Evolutionary conservation across 345 rosid genomes (phyloP).

Genomic region (Chamaenerion angustifolium): DNA sequence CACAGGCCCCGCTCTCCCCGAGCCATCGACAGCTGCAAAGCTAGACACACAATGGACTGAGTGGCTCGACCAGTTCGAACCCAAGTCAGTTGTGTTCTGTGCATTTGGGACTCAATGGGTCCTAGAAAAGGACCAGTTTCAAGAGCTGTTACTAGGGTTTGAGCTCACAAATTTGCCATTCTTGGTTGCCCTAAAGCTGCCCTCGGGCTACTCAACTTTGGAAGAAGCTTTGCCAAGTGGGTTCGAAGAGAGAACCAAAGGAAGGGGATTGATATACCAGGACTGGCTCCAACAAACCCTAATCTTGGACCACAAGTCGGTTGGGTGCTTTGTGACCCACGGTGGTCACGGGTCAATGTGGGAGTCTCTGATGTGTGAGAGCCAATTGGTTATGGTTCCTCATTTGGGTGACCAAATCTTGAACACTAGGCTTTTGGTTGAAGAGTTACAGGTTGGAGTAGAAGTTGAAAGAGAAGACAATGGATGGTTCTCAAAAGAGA

Average conservation of each 20-base stretch:
- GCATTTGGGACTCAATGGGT: constrained; percentile 56
- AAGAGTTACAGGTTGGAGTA: constrained; percentile 44
- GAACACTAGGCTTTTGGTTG: constrained; percentile 36
- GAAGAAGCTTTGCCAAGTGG: constrained; percentile 68
- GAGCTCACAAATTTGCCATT: constrained; percentile 49
- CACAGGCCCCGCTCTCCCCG: constrained; percentile 49
- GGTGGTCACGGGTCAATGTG: constrained; percentile 70
- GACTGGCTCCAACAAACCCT: constrained; percentile 45
- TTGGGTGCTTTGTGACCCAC: constrained; percentile 66
- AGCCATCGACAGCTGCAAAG: not conserved
- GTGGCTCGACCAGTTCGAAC: constrained; percentile 38
- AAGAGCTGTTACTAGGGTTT: constrained; percentile 50
- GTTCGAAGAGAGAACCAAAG: constrained; percentile 41
- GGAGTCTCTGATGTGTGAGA: constrained; percentile 48
- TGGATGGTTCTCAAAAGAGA: constrained; percentile 42
- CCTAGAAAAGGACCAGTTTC: constrained; percentile 43
- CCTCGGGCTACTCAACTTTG: constrained; percentile 26
- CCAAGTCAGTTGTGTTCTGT: constrained; percentile 43
- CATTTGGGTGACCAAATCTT: constrained; percentile 51
- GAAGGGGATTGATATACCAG: constrained; percentile 35
- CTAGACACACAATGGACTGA: constrained; percentile 39
- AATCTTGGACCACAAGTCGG: constrained; percentile 33
- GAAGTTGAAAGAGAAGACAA: constrained; percentile 40
- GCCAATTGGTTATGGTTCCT: constrained; percentile 49
- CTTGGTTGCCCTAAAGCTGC: constrained; percentile 43